phyloP scores from a whole-genome alignment of 306 rosid species.

The Casuarina cunninghamiana region DNA sequence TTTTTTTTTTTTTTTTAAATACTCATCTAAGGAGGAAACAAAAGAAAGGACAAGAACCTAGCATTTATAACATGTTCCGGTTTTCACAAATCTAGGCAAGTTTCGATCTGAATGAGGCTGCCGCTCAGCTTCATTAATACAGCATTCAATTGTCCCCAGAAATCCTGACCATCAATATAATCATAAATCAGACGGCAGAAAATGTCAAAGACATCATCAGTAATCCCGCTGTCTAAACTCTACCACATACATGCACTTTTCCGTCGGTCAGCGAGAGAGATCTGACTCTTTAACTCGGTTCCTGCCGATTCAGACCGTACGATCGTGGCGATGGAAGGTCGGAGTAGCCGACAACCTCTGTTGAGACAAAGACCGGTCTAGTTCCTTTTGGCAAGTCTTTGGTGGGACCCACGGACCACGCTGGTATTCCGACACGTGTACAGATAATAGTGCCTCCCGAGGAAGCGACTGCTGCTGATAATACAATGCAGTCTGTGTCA shows the following conservation, averaged over 20 bases:
- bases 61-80: background rate
- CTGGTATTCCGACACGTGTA: constrained; percentile 29
- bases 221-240: background rate
- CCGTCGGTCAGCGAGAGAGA: background rate
- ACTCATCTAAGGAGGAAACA: too few relatives aligned
- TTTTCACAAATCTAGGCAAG: background rate
- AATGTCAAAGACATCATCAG: too few relatives aligned
- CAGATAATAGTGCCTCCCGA: background rate
- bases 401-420: constrained; percentile 30
- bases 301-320: constrained; percentile 41
- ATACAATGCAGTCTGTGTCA: background rate
- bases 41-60: too few relatives aligned
- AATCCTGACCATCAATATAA: too few relatives aligned
- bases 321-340: constrained; percentile 23
- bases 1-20: too few relatives aligned
- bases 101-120: constrained; percentile 18
- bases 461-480: background rate
- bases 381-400: constrained; percentile 77
- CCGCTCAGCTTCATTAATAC: too few relatives aligned
- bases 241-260: background rate
- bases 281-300: constrained; percentile 26
- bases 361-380: constrained; percentile 77
- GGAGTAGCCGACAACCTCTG: constrained; percentile 41
- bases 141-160: too few relatives aligned
- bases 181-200: too few relatives aligned